Base-by-base conservation (phyloP, 2,329 filamentous ascomycete genomes). In the Aspergillus ustus region DNA sequence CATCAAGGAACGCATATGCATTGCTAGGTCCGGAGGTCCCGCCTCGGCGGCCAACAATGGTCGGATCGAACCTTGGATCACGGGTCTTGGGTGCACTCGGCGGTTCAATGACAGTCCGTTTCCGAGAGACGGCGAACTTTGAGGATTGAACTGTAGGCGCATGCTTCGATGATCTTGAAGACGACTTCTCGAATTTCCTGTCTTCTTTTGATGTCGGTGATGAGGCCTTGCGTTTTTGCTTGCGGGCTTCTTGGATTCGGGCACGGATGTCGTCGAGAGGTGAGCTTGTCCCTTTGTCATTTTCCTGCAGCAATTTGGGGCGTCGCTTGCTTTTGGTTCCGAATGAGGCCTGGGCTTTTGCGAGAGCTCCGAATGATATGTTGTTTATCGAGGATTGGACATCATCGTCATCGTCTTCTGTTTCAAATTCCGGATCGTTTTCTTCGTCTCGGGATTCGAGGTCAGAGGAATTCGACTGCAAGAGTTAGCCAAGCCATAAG, bases 341-440 rank as follows among this genome's bases (percentile, higher is more conserved):
- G 34, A 96, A 78, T 0, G 87, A 85, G 44, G 89, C 89, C 80
- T 96, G 92, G 1, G 93, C 93, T 81, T 92, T 91, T 66, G 91
- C 92, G 45, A 97, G 83, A n/a, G 91, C 91, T 65, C 93, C 93
- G 72, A 98, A 97, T 25, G 93, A 95, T 66, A 97, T 87, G 63
- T 81, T 83, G 70, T 81, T 83, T 61, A 89, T 77, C 37, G 78
- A 73, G 4, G 74, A 67, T 69, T 72, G 72, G 50, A 74, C 69
- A 67, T 75, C 75, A 49, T 77, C 75, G 34, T 74, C 69, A 31
- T 72, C 78, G 20, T 75, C 72, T 4, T 73, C 72, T 7, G 69
- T 70, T 45, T 75, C 7, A 78, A 73, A 52, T 81, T 80, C 76
- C 58, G 81, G 76, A 2, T 76, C 73, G 44, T 77, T 74, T 28